Evolutionary conservation across 495 filamentous ascomycete genomes (phyloP), one percentile per base, ranked within the genome.

Genomic region (Neurospora intermedia): DNA sequence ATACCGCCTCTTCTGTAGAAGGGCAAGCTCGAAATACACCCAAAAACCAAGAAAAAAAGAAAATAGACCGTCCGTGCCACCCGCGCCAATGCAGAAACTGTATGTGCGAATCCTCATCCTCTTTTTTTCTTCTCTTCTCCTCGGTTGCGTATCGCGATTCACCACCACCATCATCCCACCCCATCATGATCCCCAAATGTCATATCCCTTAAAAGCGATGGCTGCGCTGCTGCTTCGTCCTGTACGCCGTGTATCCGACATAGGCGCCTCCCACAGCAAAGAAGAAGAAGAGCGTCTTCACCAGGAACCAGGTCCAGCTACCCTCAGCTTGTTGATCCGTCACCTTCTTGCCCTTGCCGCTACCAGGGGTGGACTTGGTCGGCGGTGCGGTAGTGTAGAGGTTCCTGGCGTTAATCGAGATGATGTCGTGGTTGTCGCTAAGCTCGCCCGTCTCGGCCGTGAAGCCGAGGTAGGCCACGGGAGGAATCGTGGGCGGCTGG

Each of bases 401-500:
- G 80, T 98, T 98, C 86, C 92, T 92, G 46, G 94, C 89, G 73
- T 91, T 84, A 80, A 99, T 88, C 71, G 88, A 91, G 81, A 98
- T 91, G 81, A 99, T 96, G 81, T 99, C 96, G 88, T 97, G 94
- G 86, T 98, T 97, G 82, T 99, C 96, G 81, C 88, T 93, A 76
- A 99, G 87, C 83, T 99, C 96, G 76, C 96, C 96, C 38, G 94
- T 98, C 85, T 98, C 94, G 54, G 94, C 94, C 72, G 89, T 93
- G 84, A 99, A 97, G 77, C 96, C 96, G 16, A 99, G 88, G 83
- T 99, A 99, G 27, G 93, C 89, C 43, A 98, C 93, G 23, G 91
- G 89, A 54, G 96, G 96, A 72, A 99, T 91, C 76, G 91, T 90
- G 74, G 94, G 90, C 6, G 88, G 85, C 76, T 90, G 87, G 78